These are phyloP conservation scores for Conringia planisiliqua DNA, from an alignment of 345 rosid genomes.

Conservation along the genomic window DNA sequence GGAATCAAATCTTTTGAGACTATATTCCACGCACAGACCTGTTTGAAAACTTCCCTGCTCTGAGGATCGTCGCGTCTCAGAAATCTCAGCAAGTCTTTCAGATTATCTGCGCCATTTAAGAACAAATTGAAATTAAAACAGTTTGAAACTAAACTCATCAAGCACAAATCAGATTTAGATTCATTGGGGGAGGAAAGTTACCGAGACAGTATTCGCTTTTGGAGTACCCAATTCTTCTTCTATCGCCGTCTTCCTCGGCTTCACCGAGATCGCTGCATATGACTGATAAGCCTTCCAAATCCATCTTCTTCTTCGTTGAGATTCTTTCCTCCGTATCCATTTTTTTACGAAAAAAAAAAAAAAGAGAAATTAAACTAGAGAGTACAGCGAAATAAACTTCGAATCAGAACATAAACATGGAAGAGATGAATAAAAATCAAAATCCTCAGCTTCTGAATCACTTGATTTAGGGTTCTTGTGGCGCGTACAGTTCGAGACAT, in stretches of 20 bases:
- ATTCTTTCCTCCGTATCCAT: conserved; percentile 35
- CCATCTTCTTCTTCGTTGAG: conserved; percentile 38
- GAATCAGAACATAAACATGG: background rate
- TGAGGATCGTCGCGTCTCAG: conserved; percentile 84
- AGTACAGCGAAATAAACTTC: background rate
- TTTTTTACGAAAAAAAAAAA: no score
- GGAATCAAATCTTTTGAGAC: conserved; percentile 85
- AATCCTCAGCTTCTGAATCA: background rate
- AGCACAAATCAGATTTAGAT: background rate
- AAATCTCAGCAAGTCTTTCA: conserved; percentile 80
- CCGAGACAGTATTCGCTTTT: conserved; percentile 67
- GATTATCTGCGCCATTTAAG: conserved; percentile 44
- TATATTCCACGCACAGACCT: conserved; percentile 81
- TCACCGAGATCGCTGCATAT: conserved; percentile 69
- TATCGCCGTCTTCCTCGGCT: conserved; percentile 46
- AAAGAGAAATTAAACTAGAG: background rate
- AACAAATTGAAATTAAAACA: background rate
- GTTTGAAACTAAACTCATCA: background rate
- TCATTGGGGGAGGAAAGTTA: conserved; percentile 6
- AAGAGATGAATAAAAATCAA: background rate
- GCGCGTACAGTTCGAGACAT: conserved; percentile 22
- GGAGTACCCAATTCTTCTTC: conserved; percentile 53
- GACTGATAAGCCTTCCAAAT: conserved; percentile 58
- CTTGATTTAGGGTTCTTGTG: conserved; percentile 30
- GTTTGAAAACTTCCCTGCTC: conserved; percentile 78